phyloP scores from a whole-genome alignment of 2,329 filamentous ascomycete genomes.

The Chaetomiaceae sp. region DNA sequence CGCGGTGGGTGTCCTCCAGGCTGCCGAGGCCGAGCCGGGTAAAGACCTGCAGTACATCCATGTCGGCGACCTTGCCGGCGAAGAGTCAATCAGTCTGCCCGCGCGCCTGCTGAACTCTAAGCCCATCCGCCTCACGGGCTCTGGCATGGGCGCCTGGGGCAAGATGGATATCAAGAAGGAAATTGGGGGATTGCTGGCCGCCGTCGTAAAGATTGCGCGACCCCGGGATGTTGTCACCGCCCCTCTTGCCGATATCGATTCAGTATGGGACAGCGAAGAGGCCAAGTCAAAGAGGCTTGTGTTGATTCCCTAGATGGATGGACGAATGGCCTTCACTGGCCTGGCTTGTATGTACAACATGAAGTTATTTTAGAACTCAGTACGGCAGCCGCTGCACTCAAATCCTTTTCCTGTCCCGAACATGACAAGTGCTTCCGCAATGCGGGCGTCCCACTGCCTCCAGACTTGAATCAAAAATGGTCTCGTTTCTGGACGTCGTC shows the following conservation, averaged over 20 bases:
- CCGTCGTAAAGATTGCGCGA: conserved; percentile 3
- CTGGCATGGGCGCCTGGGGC: conserved; percentile 13
- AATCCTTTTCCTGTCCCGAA: too few species aligned
- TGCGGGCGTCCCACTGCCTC: too few species aligned
- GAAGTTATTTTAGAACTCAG: too few species aligned
- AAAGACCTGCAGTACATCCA: conserved; percentile 15
- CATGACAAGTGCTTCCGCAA: too few species aligned
- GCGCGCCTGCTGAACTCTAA: conserved; percentile 6
- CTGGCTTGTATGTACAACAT: too few species aligned
- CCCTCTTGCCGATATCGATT: background rate
- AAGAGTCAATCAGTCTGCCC: conserved; percentile 1
- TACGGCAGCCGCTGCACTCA: too few species aligned
- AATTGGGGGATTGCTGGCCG: conserved; percentile 4
- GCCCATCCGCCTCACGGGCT: conserved; percentile 12
- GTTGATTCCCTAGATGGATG: background rate
- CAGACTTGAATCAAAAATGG: too few species aligned
- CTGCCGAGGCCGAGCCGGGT: conserved; percentile 5
- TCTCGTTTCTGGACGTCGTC: too few species aligned
- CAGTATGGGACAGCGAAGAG: conserved; percentile 8
- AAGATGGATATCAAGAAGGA: conserved; percentile 13
- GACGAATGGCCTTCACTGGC: too few species aligned
- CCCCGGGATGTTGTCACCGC: background rate
- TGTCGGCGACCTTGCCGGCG: conserved; percentile 12
- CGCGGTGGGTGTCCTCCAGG: conserved; percentile 1
- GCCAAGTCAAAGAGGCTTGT: conserved; percentile 11